Percentiles rank a stretch among this genome's conserved stretches.
phyloP scores from a whole-genome alignment of 2,329 filamentous ascomycete species.

The Alternaria arborescens region DNA sequence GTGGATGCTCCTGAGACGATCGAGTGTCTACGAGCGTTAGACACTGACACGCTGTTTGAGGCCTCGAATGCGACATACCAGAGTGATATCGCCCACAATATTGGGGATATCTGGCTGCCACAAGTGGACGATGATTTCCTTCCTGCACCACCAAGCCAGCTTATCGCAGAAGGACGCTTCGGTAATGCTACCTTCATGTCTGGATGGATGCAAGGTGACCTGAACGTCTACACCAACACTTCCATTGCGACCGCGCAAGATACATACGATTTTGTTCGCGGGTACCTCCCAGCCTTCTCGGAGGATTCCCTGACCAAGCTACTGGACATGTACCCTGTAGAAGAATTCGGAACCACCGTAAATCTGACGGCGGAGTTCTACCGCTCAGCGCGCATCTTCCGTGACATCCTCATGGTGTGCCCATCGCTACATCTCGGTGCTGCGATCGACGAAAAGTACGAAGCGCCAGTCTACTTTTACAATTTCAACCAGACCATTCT shows the following conservation, averaged over 20 bases:
- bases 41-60: conserved; percentile 55
- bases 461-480: conserved; percentile 58
- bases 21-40: conserved; percentile 57
- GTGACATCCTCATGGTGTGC: conserved; percentile 63
- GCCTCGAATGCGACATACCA: conserved; percentile 56
- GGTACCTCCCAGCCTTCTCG: conserved; percentile 53
- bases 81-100: conserved; percentile 47
- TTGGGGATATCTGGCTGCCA: conserved; percentile 62
- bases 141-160: conserved; percentile 55
- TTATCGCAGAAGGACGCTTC: conserved; percentile 54
- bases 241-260: conserved; percentile 53
- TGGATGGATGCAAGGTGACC: conserved; percentile 58
- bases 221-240: conserved; percentile 55
- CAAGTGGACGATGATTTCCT: conserved; percentile 61
- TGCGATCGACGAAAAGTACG: conserved; percentile 50
- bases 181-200: conserved; percentile 54
- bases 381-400: conserved; percentile 59
- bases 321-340: conserved; percentile 45
- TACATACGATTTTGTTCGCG: conserved; percentile 52
- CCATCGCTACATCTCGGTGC: conserved; percentile 56
- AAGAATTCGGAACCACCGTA: conserved; percentile 55
- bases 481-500: conserved; percentile 65
- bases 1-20: conserved; percentile 57
- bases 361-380: conserved; percentile 60
- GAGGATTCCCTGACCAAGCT: conserved; percentile 33